Evolutionary conservation across 257 asterid genomes (phyloP).

Genomic region (Jacaranda mimosifolia): DNA sequence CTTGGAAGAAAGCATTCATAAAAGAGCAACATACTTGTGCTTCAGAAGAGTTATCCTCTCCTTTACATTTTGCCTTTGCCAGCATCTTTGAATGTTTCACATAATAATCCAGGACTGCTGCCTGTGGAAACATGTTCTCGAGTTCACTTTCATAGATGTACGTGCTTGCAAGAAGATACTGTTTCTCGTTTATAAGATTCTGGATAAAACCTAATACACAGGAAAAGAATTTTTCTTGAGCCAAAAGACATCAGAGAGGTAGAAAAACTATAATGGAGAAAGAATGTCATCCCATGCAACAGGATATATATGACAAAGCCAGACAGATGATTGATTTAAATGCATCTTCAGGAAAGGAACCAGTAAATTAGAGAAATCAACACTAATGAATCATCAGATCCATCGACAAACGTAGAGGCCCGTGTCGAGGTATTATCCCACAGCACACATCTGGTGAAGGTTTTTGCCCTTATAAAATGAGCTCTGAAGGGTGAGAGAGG

Average conservation of each 20-base stretch:
- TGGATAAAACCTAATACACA: conserved; percentile 36
- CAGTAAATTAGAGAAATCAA: conserved; percentile 3
- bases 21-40: conserved; percentile 32
- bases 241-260: not conserved
- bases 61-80: conserved; percentile 22
- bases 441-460: too few relatives aligned
- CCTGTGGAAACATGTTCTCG: conserved; percentile 30
- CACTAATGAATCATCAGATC: not conserved
- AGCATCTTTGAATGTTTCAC: conserved; percentile 11
- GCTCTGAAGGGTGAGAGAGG: too few relatives aligned
- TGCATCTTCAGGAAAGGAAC: not conserved
- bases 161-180: conserved; percentile 49
- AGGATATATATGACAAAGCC: not conserved
- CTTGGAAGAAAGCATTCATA: not conserved
- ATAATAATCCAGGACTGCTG: conserved; percentile 36
- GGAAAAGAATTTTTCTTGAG: not conserved
- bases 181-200: conserved; percentile 43
- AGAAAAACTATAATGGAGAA: not conserved
- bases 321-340: too few relatives aligned
- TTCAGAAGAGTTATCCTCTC: conserved; percentile 16
- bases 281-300: not conserved
- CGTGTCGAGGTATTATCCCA: too few relatives aligned
- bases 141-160: conserved; percentile 38
- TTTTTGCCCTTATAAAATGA: too few relatives aligned
- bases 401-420: too few relatives aligned